Base-by-base conservation (phyloP, 805 yeast genomes). In the Yarrowia keelungensis region DNA sequence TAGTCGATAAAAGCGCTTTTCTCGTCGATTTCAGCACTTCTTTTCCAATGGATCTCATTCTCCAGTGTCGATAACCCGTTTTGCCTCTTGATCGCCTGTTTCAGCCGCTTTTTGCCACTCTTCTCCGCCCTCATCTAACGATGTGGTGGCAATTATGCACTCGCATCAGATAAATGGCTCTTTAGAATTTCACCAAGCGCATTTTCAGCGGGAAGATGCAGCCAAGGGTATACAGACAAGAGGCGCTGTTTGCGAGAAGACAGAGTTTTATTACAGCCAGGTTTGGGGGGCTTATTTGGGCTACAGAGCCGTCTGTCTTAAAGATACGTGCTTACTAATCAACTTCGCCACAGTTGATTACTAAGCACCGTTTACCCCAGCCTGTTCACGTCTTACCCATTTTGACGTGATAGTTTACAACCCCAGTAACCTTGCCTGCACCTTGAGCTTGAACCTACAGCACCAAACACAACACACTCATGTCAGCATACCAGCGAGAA, bases 401-500 rank as follows among this genome's bases (percentile, higher is more conserved):
- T 26, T 26, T 5, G 7, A 5, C 32, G 32, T 26, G 32, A 26
- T 26, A 26, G 32, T 26, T 26, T 26, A 26, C 7, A 5, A 26
- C 32, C 32, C 32, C 32, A 19, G 35, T 46, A 22, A 47, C 51
- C 51, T 47, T 47, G 51, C 51, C 51, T 46, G 35, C 50, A 22
- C 8, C 36, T 50, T 50, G n/a, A 32, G 54, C 41, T 26, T 26
- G 32, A 26, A 26, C 32, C 32, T 26, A 5, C 42, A 51, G 58
- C 43, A 22, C 5, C 22, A 12, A 51, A 16, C 41, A 41, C 38
- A 22, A 5, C 64, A 42, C 64, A 32, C 64, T 41, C 38, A 62
- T 62, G 67, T 39, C 56, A 26, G 68, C 68, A 15, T 65, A 65
- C 61, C 67, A 62, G 56, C 59, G 68, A 42, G 68, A 65, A 51